A percentile compares a stretch with the other conserved stretches of the same genome.
phyloP scores from a whole-genome alignment of 148 eudicot species.

The Camellia japonica region DNA sequence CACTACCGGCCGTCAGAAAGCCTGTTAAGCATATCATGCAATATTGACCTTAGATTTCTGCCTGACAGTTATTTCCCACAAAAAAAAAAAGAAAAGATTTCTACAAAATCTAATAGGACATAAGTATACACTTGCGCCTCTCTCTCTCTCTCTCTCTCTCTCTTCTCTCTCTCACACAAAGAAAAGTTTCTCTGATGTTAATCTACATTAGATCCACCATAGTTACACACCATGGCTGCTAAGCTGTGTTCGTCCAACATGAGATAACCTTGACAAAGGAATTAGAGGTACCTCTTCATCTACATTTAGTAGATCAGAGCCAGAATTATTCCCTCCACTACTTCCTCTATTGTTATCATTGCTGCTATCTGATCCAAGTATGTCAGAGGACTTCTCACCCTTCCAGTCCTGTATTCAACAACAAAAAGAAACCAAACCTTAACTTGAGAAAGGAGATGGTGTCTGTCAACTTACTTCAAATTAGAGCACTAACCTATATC shows the following conservation, averaged over 20 bases:
- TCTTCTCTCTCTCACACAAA: neutral
- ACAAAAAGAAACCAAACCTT: neutral
- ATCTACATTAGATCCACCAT: neutral
- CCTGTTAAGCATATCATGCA: neutral
- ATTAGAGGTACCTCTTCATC: constrained; percentile 42
- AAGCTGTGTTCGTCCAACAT: constrained; percentile 36
- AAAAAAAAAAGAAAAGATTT: neutral
- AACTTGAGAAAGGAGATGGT: no score
- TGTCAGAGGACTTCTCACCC: constrained; percentile 40
- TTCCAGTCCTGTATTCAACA: constrained; percentile 33
- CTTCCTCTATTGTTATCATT: constrained; percentile 25
- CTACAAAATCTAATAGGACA: neutral
- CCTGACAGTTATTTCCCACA: neutral
- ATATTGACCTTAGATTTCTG: neutral
- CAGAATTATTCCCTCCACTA: constrained; percentile 21
- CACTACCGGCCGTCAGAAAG: neutral
- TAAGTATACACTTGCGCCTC: neutral
- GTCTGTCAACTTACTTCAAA: neutral
- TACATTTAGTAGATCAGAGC: constrained; percentile 15
- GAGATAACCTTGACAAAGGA: constrained; percentile 33
- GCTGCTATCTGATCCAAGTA: constrained; percentile 25
- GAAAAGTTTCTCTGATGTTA: neutral
- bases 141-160: neutral
- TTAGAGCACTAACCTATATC: neutral
- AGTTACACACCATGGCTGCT: constrained; percentile 18